Evolutionary conservation across 306 rosid species (phyloP).

Genomic region (Prunus salicina): DNA sequence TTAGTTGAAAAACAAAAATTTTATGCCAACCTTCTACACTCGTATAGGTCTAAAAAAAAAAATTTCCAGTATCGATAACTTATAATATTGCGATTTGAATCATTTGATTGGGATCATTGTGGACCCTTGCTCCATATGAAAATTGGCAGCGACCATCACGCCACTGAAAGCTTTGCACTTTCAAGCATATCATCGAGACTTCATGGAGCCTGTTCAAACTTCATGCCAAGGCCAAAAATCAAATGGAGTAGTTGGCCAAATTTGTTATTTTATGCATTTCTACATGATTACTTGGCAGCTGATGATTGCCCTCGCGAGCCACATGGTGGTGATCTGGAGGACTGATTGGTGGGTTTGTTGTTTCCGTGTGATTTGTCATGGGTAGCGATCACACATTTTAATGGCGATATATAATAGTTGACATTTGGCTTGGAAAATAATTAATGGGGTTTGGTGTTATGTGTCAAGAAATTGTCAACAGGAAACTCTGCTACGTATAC

Average conservation of each 20-base stretch:
- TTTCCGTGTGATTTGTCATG: conserved; percentile 4
- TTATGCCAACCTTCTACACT: not conserved
- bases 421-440: not conserved
- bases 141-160: conserved; percentile 15
- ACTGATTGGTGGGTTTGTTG: conserved; percentile 15
- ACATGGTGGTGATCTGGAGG: conserved; percentile 34
- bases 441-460: conserved; percentile 10
- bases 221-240: not conserved
- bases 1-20: not conserved
- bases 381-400: not conserved
- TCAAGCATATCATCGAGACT: not conserved
- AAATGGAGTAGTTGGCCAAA: conserved; percentile 29
- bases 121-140: not conserved
- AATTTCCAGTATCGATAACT: too few relatives aligned
- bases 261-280: not conserved
- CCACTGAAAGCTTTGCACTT: conserved; percentile 12
- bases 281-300: conserved; percentile 4
- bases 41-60: not conserved
- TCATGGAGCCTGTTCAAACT: not conserved
- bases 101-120: conserved; percentile 1
- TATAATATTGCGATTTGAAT: not conserved
- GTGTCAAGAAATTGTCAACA: conserved; percentile 23
- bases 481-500: not conserved
- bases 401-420: not conserved
- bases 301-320: conserved; percentile 16